Evolutionary conservation across 768 basidiomycete genomes (phyloP).

Genomic region (Leccinum barrowsii): DNA sequence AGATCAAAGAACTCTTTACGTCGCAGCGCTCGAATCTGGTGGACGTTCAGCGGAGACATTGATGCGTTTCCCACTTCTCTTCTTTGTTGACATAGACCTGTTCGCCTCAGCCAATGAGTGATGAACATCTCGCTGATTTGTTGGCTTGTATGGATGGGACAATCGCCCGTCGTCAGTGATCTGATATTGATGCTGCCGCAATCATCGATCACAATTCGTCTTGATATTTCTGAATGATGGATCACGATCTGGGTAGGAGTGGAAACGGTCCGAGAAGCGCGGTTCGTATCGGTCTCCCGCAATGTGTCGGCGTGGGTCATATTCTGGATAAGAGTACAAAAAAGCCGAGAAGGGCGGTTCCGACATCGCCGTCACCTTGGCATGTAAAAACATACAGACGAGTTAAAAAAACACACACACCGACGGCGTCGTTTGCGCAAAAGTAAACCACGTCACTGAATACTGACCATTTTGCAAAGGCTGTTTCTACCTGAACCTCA

Average conservation of each 20-base stretch:
- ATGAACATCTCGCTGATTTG: conserved; percentile 1
- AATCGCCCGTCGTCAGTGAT: conserved; percentile 88
- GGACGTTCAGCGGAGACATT: conserved; percentile 91
- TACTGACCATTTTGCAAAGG: conserved; percentile 76
- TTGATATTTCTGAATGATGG: conserved; percentile 47
- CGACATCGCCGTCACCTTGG: not conserved
- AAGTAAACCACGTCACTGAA: not conserved
- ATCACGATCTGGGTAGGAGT: conserved; percentile 68
- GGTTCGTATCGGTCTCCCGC: conserved; percentile 39
- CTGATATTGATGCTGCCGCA: conserved; percentile 65
- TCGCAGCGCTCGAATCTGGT: conserved; percentile 96
- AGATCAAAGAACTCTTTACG: conserved; percentile 68
- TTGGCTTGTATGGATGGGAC: conserved; percentile 77
- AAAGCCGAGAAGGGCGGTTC: not conserved
- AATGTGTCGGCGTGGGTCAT: not conserved
- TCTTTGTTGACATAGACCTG: conserved; percentile 74
- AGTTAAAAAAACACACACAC: conserved; percentile 60
- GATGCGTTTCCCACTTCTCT: conserved; percentile 79
- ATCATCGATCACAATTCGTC: conserved; percentile 69
- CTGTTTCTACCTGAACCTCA: conserved; percentile 93
- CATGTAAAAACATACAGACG: conserved; percentile 78
- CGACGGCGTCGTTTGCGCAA: not conserved
- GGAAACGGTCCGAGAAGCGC: conserved; percentile 95
- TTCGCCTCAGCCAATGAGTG: conserved; percentile 95
- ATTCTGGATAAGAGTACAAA: not conserved